A percentile compares a stretch with the other conserved stretches of the same genome.
phyloP scores from a whole-genome alignment of 139 green algal species.

The Tetraselmis striata region DNA sequence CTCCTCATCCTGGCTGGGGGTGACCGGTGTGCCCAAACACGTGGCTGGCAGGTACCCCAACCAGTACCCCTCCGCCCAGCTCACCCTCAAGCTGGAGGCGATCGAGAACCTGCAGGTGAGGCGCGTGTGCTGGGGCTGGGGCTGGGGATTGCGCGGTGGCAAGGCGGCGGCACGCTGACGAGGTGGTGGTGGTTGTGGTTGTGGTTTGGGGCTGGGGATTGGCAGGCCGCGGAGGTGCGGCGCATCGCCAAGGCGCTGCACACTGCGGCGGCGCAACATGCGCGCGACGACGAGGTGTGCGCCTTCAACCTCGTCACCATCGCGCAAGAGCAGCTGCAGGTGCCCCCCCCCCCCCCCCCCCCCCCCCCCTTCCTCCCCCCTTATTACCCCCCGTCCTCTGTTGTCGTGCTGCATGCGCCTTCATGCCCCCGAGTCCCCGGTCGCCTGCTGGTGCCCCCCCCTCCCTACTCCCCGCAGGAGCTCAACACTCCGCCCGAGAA shows the following conservation, averaged over 20 bases:
- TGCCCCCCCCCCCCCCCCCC: background rate
- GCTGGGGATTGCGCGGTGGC: no score
- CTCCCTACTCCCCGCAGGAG: background rate
- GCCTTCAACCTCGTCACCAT: conserved; percentile 57
- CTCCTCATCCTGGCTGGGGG: no score
- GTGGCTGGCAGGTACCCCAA: background rate
- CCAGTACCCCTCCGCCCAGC: background rate
- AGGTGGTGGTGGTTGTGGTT: conserved; percentile 24
- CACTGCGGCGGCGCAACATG: conserved; percentile 22
- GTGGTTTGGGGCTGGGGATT: no score
- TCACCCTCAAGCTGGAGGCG: background rate
- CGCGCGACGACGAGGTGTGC: conserved; percentile 37
- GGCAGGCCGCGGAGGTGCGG: conserved; percentile 10
- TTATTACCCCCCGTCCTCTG: no score
- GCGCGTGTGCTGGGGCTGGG: background rate
- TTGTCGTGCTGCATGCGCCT: no score
- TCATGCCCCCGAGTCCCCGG: no score
- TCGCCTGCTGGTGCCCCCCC: background rate
- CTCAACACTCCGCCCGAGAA: background rate
- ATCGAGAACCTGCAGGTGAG: background rate
- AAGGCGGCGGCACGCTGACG: conserved; percentile 17
- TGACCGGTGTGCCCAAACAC: no score
- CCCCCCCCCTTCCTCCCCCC: no score
- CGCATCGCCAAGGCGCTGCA: conserved; percentile 38
- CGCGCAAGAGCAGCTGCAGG: background rate